phyloP scores from a whole-genome alignment of 257 asterid genomes.

The Rubia yunnanensis region DNA sequence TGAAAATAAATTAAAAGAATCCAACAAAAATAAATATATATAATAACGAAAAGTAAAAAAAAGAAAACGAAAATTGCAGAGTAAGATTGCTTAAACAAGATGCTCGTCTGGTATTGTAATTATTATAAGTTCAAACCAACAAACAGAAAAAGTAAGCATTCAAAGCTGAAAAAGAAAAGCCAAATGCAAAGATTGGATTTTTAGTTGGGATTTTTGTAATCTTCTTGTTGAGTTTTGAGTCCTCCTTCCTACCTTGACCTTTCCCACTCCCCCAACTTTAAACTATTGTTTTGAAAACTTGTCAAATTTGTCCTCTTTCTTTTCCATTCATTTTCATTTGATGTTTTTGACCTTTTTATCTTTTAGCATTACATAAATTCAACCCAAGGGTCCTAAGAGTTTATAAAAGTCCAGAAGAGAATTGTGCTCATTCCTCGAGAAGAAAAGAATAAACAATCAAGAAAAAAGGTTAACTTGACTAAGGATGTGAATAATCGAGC shows the following conservation, averaged over 20 bases:
- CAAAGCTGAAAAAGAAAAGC: neutral
- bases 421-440: neutral
- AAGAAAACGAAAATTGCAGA: neutral
- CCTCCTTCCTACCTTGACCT: slow-evolving; percentile 16
- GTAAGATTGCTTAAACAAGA: neutral
- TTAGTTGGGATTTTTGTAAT: neutral
- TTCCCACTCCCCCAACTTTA: neutral
- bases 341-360: neutral
- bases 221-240: neutral
- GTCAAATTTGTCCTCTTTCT: neutral
- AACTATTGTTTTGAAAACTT: no score
- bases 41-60: neutral
- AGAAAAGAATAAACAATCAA: neutral
- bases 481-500: no score
- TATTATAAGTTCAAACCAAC: neutral
- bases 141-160: neutral
- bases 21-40: neutral
- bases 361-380: neutral
- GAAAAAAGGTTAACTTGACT: no score
- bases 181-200: neutral
- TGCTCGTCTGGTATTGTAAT: neutral
- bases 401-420: neutral
- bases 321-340: neutral
- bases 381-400: no score
- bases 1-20: neutral